phyloP scores from a whole-genome alignment of 345 rosid genomes.

The Viola odorata region DNA sequence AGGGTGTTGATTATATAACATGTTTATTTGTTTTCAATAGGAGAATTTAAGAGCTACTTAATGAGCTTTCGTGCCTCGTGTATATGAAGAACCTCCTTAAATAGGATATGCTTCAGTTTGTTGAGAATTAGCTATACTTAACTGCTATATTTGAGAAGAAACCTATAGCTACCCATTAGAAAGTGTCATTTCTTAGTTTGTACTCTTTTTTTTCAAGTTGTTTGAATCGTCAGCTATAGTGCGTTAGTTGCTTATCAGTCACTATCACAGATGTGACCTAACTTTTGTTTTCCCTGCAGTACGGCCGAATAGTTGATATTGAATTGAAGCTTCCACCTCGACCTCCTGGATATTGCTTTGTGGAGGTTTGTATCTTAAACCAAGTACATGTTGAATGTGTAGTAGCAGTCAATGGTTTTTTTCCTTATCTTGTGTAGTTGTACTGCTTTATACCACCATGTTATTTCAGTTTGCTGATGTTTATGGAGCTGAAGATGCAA shows the following conservation, averaged over 20 bases:
- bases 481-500: slow-evolving; percentile 57
- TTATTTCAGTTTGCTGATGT: slow-evolving; percentile 41
- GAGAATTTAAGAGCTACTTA: not conserved
- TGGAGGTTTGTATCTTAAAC: slow-evolving; percentile 53
- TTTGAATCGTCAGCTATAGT: no score
- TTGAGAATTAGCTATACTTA: not conserved
- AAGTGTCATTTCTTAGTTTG: not conserved
- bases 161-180: not conserved
- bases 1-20: not conserved
- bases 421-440: not conserved
- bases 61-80: not conserved
- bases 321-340: slow-evolving; percentile 94
- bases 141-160: not conserved
- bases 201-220: not conserved
- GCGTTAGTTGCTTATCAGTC: no score
- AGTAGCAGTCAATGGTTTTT: not conserved
- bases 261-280: no score
- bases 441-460: not conserved
- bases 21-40: not conserved
- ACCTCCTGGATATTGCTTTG: slow-evolving; percentile 94
- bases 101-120: not conserved
- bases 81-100: no score
- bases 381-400: not conserved
- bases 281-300: slow-evolving; percentile 30
- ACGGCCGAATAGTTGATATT: slow-evolving; percentile 84